phyloP scores from a whole-genome alignment of 352 stramenopile species.

The Phytophthora colocasiae region DNA sequence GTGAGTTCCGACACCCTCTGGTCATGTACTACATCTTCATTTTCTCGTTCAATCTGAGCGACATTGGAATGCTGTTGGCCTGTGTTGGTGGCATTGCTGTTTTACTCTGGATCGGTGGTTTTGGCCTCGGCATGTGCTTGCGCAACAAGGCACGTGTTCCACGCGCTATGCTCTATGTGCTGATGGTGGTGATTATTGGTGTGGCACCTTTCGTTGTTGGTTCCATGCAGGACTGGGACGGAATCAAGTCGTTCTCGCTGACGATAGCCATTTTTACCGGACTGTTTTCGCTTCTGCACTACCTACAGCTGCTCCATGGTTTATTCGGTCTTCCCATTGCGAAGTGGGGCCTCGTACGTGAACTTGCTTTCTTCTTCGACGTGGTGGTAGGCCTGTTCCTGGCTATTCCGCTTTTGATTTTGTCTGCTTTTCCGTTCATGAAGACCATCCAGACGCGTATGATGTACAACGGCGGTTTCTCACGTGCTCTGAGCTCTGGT shows the following conservation, averaged over 20 bases:
- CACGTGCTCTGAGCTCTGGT: constrained; percentile 78
- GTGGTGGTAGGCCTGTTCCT: constrained; percentile 84
- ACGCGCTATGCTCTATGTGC: constrained; percentile 71
- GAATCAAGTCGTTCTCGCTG: constrained; percentile 76
- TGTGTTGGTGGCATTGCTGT: constrained; percentile 68
- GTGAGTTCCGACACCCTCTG: constrained; percentile 78
- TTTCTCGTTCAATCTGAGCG: constrained; percentile 69
- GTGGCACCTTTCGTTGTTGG: constrained; percentile 68
- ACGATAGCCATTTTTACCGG: constrained; percentile 76
- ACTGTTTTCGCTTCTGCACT: constrained; percentile 80
- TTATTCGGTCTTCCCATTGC: constrained; percentile 67
- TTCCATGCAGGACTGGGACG: constrained; percentile 65
- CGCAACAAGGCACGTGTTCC: constrained; percentile 70
- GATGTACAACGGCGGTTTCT: constrained; percentile 93
- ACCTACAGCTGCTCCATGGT: constrained; percentile 77
- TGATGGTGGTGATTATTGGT: constrained; percentile 71
- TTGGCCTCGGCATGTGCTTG: constrained; percentile 56
- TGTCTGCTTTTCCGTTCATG: constrained; percentile 90
- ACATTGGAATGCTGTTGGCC: constrained; percentile 67
- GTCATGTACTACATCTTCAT: constrained; percentile 89
- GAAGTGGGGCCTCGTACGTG: constrained; percentile 70
- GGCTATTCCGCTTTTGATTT: constrained; percentile 69
- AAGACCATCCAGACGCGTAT: constrained; percentile 90
- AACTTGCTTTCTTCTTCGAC: constrained; percentile 90
- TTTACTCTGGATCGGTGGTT: constrained; percentile 72